Base-by-base conservation (phyloP, 352 stramenopile species). In the Pythium aristosporum region DNA sequence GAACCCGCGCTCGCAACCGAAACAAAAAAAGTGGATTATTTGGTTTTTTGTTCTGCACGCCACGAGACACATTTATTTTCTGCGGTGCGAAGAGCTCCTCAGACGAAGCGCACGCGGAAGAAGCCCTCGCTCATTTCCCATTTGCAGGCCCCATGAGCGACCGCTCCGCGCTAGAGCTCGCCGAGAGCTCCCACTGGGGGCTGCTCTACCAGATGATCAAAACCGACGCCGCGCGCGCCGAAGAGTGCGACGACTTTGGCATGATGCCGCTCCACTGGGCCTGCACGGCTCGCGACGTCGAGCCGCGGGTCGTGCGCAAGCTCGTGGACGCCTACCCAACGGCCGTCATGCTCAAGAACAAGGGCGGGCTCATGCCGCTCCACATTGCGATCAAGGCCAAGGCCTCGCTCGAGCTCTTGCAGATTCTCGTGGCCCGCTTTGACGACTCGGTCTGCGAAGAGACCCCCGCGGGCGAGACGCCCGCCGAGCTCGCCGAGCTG, bases 231-330 rank as follows among this genome's bases (percentile, higher is more conserved):
- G 71, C 79, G 65, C 74, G 72, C 70, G 85, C 85, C 23, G 75
- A 91, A 48, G 82, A 92, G 58, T 77, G 81, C 62, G 85, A 94
- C 71, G 86, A 94, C 74, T 93, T 91, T 59, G 86, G 84, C 63
- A 94, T 94, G 86, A 85, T 89, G 71, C 80, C 84, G 54, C 72
- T 94, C 54, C 86, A 94, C 71, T 94, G 86, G 86, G 77, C 82
- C 43, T 94, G 86, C 71, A 93, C 84, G 0, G 86, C 89, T 51
- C 78, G 73, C 36, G 72, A 83, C 60, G 85, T 92, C 46, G 77
- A 84, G 41, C 65, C 85, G 58, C 81, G 76, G 18, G 75, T 87
- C 25, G 72, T 93, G 30, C 79, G 86, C 46, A 82, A 87, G 49
- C 68, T 94, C 9, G 69, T 88, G 25, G 82, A 89, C 54, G 76